These are phyloP conservation scores for Leccinellum luteum DNA, from an alignment of 768 basidiomycete species.

Conservation along the genomic window DNA sequence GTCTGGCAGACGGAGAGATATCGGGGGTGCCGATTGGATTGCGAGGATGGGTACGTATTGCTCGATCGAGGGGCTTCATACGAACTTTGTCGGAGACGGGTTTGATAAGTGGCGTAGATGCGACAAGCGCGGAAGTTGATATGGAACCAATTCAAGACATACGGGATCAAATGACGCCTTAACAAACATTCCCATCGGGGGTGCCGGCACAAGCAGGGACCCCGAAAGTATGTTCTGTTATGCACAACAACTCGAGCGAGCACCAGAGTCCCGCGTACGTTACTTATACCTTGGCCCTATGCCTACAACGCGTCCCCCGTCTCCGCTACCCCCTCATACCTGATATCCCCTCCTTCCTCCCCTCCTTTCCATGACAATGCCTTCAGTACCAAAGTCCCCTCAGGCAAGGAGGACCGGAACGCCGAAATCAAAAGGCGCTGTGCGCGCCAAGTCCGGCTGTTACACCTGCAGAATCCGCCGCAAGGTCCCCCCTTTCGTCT, in stretches of 20 bases:
- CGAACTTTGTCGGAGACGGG: slow-evolving; percentile 21
- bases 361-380: slow-evolving; percentile 19
- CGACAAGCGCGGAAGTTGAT: slow-evolving; percentile 34
- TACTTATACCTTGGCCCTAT: slow-evolving; percentile 33
- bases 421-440: slow-evolving; percentile 76
- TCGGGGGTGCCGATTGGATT: slow-evolving; percentile 6
- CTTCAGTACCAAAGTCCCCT: slow-evolving; percentile 40
- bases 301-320: slow-evolving; percentile 18
- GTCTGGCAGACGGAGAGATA: neutral
- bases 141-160: slow-evolving; percentile 25
- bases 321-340: slow-evolving; percentile 6
- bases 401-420: slow-evolving; percentile 45
- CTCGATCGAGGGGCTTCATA: neutral
- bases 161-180: slow-evolving; percentile 28
- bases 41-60: slow-evolving; percentile 1
- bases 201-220: slow-evolving; percentile 19
- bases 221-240: slow-evolving; percentile 13
- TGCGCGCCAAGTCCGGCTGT: slow-evolving; percentile 85
- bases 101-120: slow-evolving; percentile 32
- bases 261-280: slow-evolving; percentile 19
- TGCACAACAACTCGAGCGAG: slow-evolving; percentile 1
- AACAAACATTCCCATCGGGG: slow-evolving; percentile 21
- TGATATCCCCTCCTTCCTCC: neutral
- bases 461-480: slow-evolving; percentile 86
- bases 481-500: slow-evolving; percentile 52